phyloP scores from a whole-genome alignment of 768 basidiomycete genomes.

The Mycena polygramma region DNA sequence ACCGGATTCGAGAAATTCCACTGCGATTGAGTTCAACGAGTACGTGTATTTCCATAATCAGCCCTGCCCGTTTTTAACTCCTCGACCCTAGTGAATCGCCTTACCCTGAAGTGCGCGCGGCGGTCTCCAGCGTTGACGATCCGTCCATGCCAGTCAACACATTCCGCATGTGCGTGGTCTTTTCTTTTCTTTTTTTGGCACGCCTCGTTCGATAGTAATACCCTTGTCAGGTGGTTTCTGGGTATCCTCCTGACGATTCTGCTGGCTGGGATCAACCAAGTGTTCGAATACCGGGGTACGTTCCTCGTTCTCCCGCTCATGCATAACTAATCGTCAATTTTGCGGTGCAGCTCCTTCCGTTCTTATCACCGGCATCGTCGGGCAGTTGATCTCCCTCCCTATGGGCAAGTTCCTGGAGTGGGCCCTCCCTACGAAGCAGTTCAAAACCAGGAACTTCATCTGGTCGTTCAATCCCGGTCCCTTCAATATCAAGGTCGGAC shows the following conservation, averaged over 20 bases:
- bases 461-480: slow-evolving; percentile 87
- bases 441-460: slow-evolving; percentile 76
- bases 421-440: slow-evolving; percentile 71
- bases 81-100: slow-evolving; percentile 77
- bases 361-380: slow-evolving; percentile 74
- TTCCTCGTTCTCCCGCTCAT: slow-evolving; percentile 21
- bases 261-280: slow-evolving; percentile 59
- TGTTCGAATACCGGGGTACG: slow-evolving; percentile 78
- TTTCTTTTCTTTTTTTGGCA: too few relatives aligned
- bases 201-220: slow-evolving; percentile 3
- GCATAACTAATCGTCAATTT: slow-evolving; percentile 71
- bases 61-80: slow-evolving; percentile 15
- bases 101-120: slow-evolving; percentile 90
- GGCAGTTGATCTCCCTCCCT: slow-evolving; percentile 81
- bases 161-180: slow-evolving; percentile 71
- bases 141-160: slow-evolving; percentile 85
- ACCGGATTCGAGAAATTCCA: slow-evolving; percentile 67
- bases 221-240: slow-evolving; percentile 69
- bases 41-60: slow-evolving; percentile 54
- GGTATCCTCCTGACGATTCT: slow-evolving; percentile 71
- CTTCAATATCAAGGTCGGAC: slow-evolving; percentile 77
- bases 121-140: slow-evolving; percentile 87
- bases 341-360: slow-evolving; percentile 75
- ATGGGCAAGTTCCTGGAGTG: slow-evolving; percentile 75
- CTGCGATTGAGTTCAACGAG: slow-evolving; percentile 78